Evolutionary conservation across 2,329 filamentous ascomycete species (phyloP), one percentile per base, ranked within the genome.

Genomic region (Trichoderma gracile): DNA sequence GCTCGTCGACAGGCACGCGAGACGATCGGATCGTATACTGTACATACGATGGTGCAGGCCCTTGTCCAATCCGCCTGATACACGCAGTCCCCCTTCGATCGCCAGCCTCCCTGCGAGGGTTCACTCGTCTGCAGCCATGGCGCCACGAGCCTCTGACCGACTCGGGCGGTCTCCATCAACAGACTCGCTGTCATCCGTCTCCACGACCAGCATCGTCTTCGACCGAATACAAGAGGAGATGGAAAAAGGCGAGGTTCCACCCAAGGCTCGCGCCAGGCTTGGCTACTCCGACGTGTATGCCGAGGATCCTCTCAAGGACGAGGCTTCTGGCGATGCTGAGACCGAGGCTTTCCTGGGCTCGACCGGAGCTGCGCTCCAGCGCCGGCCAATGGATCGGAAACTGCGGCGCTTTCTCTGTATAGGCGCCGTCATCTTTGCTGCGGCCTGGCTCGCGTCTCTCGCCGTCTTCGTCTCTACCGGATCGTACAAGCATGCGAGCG

Each of bases 131-230:
- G n/a, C 52, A 60, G 52, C 19, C 56, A 65, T 65, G 63, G 55
- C 63, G 43, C 49, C 61, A 30, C 45, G 27, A 12, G 12, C 27
- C 30, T 12, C 61, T 21, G 53, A 57, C 12, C 52, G 61, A 10
- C 53, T 23, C 43, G 42, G 67, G 47, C 67, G 68, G 46, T 72
- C 73, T 54, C 66, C 65, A 52, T 86, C 85, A 61, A 77, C 77
- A 71, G 84, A 83, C 67, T 92, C 91, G 3, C 76, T 85, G 52
- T 91, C 89, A n/a, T 89, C 89, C 46, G 88, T 87, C n/a, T 95
- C 91, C 40, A 94, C 91, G 12, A 93, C 89, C 4, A 94, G 91
- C 70, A 82, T 95, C 15, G 86, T 95, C 61, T 91, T 95, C 73
- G 91, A 95, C 69, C 86, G 89, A 67, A 83, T 94, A 69, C 84